phyloP scores from a whole-genome alignment of 345 rosid genomes.

The Punica granatum region DNA sequence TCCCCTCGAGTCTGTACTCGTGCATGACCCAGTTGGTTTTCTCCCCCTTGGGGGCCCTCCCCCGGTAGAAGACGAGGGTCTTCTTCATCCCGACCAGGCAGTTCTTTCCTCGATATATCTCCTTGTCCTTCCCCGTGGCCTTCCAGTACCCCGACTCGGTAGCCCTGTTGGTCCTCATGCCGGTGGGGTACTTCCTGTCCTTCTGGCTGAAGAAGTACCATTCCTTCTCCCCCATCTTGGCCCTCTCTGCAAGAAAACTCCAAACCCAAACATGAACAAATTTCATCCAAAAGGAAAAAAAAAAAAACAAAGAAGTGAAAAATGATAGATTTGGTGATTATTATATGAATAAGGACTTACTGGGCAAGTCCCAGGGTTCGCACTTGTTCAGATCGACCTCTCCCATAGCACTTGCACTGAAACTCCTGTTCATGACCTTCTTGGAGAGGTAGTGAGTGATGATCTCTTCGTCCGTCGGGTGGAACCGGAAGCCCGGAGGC shows the following conservation, averaged over 20 bases:
- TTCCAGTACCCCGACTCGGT: slow-evolving; percentile 89
- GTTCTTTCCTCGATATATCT: slow-evolving; percentile 56
- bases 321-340: too few species aligned
- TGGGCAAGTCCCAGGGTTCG: slow-evolving; percentile 93
- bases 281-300: not conserved
- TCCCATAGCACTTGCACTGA: slow-evolving; percentile 50
- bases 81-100: slow-evolving; percentile 94
- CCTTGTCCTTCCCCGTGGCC: slow-evolving; percentile 88
- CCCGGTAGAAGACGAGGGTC: slow-evolving; percentile 85
- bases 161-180: slow-evolving; percentile 91
- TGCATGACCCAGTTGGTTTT: slow-evolving; percentile 95
- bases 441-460: slow-evolving; percentile 57
- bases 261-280: not conserved
- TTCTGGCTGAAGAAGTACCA: slow-evolving; percentile 87
- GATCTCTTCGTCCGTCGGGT: slow-evolving; percentile 90
- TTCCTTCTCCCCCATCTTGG: slow-evolving; percentile 93
- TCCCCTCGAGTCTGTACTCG: slow-evolving; percentile 85
- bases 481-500: slow-evolving; percentile 89
- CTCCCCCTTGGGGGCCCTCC: slow-evolving; percentile 94
- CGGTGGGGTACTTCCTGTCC: slow-evolving; percentile 89
- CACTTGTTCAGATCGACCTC: slow-evolving; percentile 87
- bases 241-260: slow-evolving; percentile 43
- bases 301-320: not conserved
- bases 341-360: slow-evolving; percentile 27
- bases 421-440: slow-evolving; percentile 43